phyloP scores from a whole-genome alignment of 768 basidiomycete genomes.

The Rhizopogon salebrosus region DNA sequence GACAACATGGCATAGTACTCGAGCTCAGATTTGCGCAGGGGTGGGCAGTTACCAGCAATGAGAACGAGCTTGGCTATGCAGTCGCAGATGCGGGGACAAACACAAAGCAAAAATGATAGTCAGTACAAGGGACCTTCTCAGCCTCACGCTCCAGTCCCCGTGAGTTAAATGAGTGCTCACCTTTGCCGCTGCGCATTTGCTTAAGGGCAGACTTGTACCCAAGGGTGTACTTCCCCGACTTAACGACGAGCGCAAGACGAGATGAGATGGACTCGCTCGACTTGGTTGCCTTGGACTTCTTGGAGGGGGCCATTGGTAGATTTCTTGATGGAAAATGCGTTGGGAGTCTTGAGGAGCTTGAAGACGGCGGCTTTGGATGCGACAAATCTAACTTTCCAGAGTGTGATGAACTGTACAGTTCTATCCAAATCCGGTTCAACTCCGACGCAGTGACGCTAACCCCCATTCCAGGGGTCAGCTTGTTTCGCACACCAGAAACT shows the following conservation, averaged over 20 bases:
- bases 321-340: conserved; percentile 5
- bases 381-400: conserved; percentile 13
- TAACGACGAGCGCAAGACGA: conserved; percentile 92
- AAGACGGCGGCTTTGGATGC: conserved; percentile 1
- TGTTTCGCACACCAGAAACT: not conserved
- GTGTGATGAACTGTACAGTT: conserved; percentile 27
- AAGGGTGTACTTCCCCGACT: conserved; percentile 95
- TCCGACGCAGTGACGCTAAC: conserved; percentile 14
- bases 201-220: conserved; percentile 99
- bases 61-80: conserved; percentile 90
- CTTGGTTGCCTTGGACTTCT: conserved; percentile 93
- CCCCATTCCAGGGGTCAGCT: conserved; percentile 2
- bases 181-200: conserved; percentile 97
- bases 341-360: conserved; percentile 10
- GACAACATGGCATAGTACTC: conserved; percentile 99
- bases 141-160: conserved; percentile 96
- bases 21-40: conserved; percentile 97
- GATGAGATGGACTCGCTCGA: conserved; percentile 91
- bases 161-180: conserved; percentile 61
- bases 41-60: conserved; percentile 98
- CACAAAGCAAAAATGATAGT: conserved; percentile 30
- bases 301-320: conserved; percentile 83
- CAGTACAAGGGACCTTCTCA: conserved; percentile 97
- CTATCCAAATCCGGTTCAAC: conserved; percentile 12
- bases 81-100: conserved; percentile 8